Percentiles rank a stretch among this genome's conserved stretches.
Evolutionary conservation across 1,139 yeast species (phyloP).

Genomic region (Diutina catenulata): DNA sequence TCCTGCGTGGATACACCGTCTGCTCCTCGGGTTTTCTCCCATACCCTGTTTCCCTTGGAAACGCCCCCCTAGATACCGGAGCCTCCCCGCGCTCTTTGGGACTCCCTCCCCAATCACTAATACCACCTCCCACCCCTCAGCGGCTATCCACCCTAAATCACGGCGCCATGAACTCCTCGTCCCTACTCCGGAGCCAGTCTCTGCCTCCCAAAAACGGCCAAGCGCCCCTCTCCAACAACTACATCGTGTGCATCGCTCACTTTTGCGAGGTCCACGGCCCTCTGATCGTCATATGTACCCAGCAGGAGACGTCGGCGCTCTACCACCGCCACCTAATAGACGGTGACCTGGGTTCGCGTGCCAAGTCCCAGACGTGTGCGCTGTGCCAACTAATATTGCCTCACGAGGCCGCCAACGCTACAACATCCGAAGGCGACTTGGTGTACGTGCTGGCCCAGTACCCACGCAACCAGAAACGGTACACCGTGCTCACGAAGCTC

Average conservation of each 20-base stretch:
- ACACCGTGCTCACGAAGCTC: slow-evolving; percentile 44
- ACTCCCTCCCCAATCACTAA: too few relatives aligned
- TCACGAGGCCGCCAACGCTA: slow-evolving; percentile 18
- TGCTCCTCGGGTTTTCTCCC: too few relatives aligned
- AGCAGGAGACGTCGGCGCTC: slow-evolving; percentile 13
- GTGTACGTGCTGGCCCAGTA: slow-evolving; percentile 44
- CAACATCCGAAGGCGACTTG: slow-evolving; percentile 13
- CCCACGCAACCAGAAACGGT: slow-evolving; percentile 44
- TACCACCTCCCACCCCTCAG: too few relatives aligned
- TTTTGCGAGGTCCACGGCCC: slow-evolving; percentile 89
- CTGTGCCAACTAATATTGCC: slow-evolving; percentile 34
- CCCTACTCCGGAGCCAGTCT: too few relatives aligned
- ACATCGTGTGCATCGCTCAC: slow-evolving; percentile 54
- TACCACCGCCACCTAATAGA: not conserved
- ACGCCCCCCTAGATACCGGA: too few relatives aligned
- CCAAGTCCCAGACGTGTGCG: slow-evolving; percentile 40
- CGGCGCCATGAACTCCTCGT: too few relatives aligned
- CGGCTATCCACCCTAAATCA: too few relatives aligned
- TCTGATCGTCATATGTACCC: slow-evolving; percentile 63
- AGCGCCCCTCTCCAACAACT: slow-evolving; percentile 10
- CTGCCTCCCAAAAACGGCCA: too few relatives aligned
- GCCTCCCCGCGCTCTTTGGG: too few relatives aligned
- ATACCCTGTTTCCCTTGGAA: too few relatives aligned
- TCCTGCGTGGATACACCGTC: too few relatives aligned
- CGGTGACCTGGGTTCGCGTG: slow-evolving; percentile 8